These are phyloP conservation scores for Russula dissimulans DNA, from an alignment of 768 basidiomycete species.

Conservation along the genomic window DNA sequence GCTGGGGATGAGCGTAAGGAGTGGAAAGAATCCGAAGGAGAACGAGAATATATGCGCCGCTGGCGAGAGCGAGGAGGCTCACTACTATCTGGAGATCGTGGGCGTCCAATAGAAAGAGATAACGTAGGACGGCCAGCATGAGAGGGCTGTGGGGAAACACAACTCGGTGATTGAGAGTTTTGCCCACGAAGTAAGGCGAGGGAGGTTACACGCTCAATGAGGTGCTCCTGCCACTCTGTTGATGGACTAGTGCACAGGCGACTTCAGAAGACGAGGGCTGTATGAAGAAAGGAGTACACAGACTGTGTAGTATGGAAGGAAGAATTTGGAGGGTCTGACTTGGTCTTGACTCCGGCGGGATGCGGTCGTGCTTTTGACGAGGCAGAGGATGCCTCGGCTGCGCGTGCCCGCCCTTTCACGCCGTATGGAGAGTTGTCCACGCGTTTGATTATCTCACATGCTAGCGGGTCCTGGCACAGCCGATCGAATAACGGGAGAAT, in stretches of 20 bases:
- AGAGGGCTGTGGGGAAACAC: conserved; percentile 11
- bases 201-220: conserved; percentile 30
- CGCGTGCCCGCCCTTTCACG: conserved; percentile 53
- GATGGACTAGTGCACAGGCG: conserved; percentile 45
- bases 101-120: conserved; percentile 6
- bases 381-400: conserved; percentile 24
- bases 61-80: conserved; percentile 15
- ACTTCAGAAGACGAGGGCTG: neutral
- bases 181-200: conserved; percentile 24
- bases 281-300: conserved; percentile 22
- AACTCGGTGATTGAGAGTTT: conserved; percentile 17
- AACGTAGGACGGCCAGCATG: conserved; percentile 3
- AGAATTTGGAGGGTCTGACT: conserved; percentile 6
- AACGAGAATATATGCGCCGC: conserved; percentile 4
- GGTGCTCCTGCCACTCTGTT: conserved; percentile 76
- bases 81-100: neutral
- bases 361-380: conserved; percentile 21
- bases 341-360: conserved; percentile 18
- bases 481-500: neutral
- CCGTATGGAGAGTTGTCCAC: conserved; percentile 81
- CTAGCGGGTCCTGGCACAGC: conserved; percentile 53
- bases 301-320: conserved; percentile 49
- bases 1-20: conserved; percentile 12
- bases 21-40: conserved; percentile 9
- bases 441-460: conserved; percentile 69